A percentile compares a stretch with the other conserved stretches of the same genome.
Evolutionary conservation across 2,329 filamentous ascomycete species (phyloP).

Genomic region (Dichotomopilus funicola): DNA sequence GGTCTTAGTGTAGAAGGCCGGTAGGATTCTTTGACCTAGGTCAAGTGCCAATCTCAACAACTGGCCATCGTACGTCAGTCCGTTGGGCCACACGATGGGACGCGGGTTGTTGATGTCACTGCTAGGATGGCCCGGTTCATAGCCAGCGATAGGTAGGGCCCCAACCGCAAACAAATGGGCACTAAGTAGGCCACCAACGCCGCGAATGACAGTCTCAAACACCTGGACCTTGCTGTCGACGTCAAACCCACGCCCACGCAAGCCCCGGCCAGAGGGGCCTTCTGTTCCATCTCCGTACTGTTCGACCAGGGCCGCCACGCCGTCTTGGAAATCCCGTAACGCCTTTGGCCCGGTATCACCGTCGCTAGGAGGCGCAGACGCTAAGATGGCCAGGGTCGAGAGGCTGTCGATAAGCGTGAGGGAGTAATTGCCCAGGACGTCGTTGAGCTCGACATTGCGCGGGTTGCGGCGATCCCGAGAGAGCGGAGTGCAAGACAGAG

Average conservation of each 20-base stretch:
- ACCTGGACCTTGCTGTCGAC: constrained; percentile 97
- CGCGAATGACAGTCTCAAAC: constrained; percentile 95
- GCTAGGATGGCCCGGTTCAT: constrained; percentile 46
- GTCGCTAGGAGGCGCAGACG: constrained; percentile 60
- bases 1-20: constrained; percentile 85
- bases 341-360: constrained; percentile 53
- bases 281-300: constrained; percentile 80
- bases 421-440: constrained; percentile 95
- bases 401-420: constrained; percentile 92
- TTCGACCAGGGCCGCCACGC: constrained; percentile 66
- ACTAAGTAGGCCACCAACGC: constrained; percentile 82
- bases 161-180: constrained; percentile 90
- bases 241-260: constrained; percentile 76
- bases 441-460: constrained; percentile 79
- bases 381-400: constrained; percentile 87
- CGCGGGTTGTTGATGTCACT: constrained; percentile 41
- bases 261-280: constrained; percentile 62
- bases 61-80: constrained; percentile 81
- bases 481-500: constrained; percentile 75
- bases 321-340: constrained; percentile 69
- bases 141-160: constrained; percentile 78
- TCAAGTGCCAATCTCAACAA: constrained; percentile 84
- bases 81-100: constrained; percentile 66
- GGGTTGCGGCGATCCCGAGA: constrained; percentile 77
- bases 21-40: constrained; percentile 73